Conservation (phyloP, 2,329 filamentous ascomycete genomes). For the Stachybotrys echinatus region DNA sequence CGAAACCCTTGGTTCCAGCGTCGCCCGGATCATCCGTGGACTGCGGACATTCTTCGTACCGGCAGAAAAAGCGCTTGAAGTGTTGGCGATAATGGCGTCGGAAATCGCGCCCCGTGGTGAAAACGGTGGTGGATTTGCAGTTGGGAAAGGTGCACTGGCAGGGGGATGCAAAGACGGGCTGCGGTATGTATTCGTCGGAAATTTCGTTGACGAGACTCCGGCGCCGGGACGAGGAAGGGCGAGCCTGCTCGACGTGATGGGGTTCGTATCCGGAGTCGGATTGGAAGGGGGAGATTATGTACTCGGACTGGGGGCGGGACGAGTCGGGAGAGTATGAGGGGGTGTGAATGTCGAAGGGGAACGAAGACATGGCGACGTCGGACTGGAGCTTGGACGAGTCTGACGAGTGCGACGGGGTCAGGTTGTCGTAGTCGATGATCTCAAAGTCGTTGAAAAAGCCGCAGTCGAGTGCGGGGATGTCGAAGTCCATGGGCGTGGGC, state of each 20-base stretch:
- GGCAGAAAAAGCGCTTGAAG: slow-evolving; percentile 4
- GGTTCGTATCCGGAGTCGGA: background rate
- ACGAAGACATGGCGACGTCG: background rate
- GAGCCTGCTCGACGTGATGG: background rate
- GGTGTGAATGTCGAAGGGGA: background rate
- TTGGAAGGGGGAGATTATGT: background rate
- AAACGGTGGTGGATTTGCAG: slow-evolving; percentile 2
- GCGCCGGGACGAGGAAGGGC: background rate
- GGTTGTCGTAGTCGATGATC: background rate
- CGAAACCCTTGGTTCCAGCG: slow-evolving; percentile 2
- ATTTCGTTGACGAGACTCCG: slow-evolving; percentile 1
- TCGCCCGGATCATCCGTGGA: background rate
- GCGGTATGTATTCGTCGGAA: slow-evolving; percentile 3
- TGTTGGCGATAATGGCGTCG: slow-evolving; percentile 4
- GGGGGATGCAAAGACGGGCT: background rate
- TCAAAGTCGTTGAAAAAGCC: slow-evolving; percentile 1
- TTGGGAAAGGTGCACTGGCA: slow-evolving; percentile 1
- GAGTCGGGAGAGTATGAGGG: background rate
- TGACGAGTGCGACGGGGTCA: background rate
- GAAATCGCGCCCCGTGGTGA: slow-evolving; percentile 2
- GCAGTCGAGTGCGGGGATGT: background rate
- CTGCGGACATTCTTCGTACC: slow-evolving; percentile 3
- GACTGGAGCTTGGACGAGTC: background rate
- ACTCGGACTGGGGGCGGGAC: background rate
- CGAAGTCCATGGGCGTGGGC: background rate